A percentile compares a stretch with the other conserved stretches of the same genome.
Conservation (phyloP, 2,329 filamentous ascomycete genomes). For the Fusarium beomiforme region DNA sequence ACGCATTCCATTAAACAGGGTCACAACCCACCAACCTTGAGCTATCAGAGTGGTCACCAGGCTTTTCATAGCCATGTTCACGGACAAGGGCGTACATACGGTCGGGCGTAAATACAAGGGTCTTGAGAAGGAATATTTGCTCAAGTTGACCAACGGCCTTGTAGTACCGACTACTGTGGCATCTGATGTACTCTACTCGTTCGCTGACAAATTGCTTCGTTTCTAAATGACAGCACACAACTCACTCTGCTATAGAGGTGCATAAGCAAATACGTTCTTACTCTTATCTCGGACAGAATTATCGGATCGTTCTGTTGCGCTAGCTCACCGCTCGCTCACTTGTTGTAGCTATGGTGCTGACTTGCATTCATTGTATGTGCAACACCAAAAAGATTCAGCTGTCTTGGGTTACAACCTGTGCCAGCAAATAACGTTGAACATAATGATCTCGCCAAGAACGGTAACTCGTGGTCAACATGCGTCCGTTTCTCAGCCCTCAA, state of each 20-base stretch:
- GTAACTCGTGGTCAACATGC: background rate
- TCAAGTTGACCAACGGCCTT: background rate
- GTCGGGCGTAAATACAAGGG: slow-evolving; percentile 11
- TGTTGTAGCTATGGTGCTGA: background rate
- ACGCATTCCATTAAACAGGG: background rate
- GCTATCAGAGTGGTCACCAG: slow-evolving; percentile 20
- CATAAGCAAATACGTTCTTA: background rate
- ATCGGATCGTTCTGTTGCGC: background rate
- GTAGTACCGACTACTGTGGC: background rate
- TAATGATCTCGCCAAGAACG: background rate
- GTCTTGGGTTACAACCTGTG: background rate
- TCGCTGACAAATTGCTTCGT: background rate
- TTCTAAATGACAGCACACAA: background rate
- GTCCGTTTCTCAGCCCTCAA: background rate
- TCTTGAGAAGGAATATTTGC: background rate
- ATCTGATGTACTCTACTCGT: no score
- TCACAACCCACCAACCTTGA: background rate
- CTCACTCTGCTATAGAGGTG: background rate
- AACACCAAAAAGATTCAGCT: background rate
- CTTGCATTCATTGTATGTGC: background rate
- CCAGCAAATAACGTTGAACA: background rate
- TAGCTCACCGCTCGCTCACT: background rate
- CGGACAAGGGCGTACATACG: background rate
- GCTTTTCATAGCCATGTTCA: background rate
- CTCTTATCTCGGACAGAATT: background rate